Evolutionary conservation across 1,139 yeast species (phyloP), one percentile per base, ranked within the genome.

Genomic region (Geotrichum armillariae): DNA sequence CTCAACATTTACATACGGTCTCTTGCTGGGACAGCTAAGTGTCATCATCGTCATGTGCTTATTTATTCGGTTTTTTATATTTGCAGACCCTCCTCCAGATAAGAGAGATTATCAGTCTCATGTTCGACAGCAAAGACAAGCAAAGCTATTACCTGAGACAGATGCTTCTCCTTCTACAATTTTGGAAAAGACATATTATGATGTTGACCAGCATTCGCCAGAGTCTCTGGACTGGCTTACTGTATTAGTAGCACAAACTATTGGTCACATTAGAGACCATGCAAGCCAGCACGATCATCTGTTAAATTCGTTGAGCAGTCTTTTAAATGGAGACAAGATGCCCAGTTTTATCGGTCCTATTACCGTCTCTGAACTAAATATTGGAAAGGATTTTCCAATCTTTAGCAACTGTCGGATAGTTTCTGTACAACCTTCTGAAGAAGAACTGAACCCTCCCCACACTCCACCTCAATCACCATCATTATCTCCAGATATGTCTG

Each of bases 171-270:
- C 64, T 17, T 58, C 59, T 31, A 60, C 83, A 0, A 87, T 91
- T 25, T 72, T 93, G 47, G 97, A 91, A 58, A 91, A 90, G 63
- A 90, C 97, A 0, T 90, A 89, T 64, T 94, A 94, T 66, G 89
- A 93, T 63, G 97, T 93, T 1, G 82, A 83, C 40, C 82, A 82
- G 21, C 99, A 94, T 66, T 74, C 84, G 2, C 79, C 97, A 0
- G 99, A 93, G 70, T 85, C 96, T 0, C 71, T 93, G 50, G 99
- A 93, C 66, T 93, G 99, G 99, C 89, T 93, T 65, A 93, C 93
- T 61, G 98, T 93, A 1, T 73, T 93, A 43, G 78, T 93, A 20
- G 99, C 97, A 0, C 98, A 94, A 65, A 84, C 91, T 4, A 83
- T 93, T 21, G 80, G 89, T 20, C 96, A 91, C 60, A 77, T 90